Base-by-base conservation (phyloP, 768 basidiomycete species). In the Serendipita sp. region DNA sequence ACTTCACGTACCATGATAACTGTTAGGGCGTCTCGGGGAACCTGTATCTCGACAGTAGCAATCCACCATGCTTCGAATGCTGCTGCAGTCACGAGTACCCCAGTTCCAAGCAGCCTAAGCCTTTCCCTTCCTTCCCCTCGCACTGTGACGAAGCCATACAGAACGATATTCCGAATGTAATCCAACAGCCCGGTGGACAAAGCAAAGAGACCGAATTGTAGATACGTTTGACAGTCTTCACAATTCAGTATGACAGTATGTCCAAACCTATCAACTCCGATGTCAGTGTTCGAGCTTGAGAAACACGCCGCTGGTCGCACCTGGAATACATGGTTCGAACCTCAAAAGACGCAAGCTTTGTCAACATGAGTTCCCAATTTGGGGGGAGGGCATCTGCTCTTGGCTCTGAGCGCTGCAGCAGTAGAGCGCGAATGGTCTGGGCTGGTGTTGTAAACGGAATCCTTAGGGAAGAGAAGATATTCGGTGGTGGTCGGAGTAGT, bases 171-270 rank as follows among this genome's bases (percentile, higher is more conserved):
- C 22, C 78, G 78, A 63, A 86, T 71, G 66, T 88, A 88, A 38
- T 80, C 76, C 9, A 85, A 74, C 22, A 84, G 69, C 20, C 80
- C 74, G 4, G 74, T 72, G 1, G 84, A 80, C 26, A 85, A 68
- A 4, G 80, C 77, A 69, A 79, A 84, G 13, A 85, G 70, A 7
- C 77, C 77, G 69, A 79, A 88, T 63, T 88, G 86, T 28, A 77
- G 70, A 60, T 75, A 75, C 14, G 82, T 79, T 22, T 75, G 76
- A 70, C 87, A 89, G 69, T 83, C 81, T n/a, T 76, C 76, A 71
- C 87, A 89, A 5, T 76, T 77, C 48, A 81, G 74, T 16, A 89
- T 71, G 3, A 81, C 79, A 28, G 76, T 70, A 70, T 89, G 87
- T 24, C 87, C 87, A 64, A 87, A 85, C 63, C 87, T 86, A 62